Evolutionary conservation across 495 filamentous ascomycete species (phyloP), one percentile per base, ranked within the genome.

Genomic region (Penicillium roqueforti): DNA sequence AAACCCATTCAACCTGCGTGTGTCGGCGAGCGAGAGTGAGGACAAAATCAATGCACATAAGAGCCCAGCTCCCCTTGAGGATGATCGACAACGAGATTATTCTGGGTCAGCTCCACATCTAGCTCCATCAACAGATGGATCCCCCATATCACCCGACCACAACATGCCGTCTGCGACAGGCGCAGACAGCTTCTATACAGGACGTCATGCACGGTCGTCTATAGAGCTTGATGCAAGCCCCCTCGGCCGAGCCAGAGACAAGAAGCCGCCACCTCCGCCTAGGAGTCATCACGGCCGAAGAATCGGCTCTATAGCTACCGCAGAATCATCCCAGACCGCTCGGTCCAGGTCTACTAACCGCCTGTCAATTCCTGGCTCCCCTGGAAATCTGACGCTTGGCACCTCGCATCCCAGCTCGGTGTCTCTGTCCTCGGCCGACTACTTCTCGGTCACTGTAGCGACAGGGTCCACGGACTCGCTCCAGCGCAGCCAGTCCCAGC

Each of bases 201-300:
- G 18, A 48, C 53, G 47, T 18, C 18, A 31, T 40, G 74, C 76
- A 34, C 66, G 66, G 16, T 70, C 69, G 2, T 51, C 61, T 38
- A 56, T 61, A 42, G 65, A 71, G 8, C 41, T 56, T 28, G 67
- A 71, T 4, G 70, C 72, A 49, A 70, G 68, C 18, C 74, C 70
- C 16, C 69, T 67, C 38, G 23, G 13, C 38, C 61, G 38, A 53
- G 38, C 38, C 44, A 50, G 63, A 63, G 55, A 70, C 34, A 76
- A 74, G 58, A 74, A 74, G 53, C 75, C 76, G 14, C 79, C 82
- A 9, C 81, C 82, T 14, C 78, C 81, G 22, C 84, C 86, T 2
- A 84, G 71, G 59, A 84, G 77, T 37, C 80, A 85, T 51, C 85
- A 87, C 69, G 87, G 87, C 6, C 87, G 84, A 63, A 68, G 82